These are phyloP conservation scores for Lyophyllum semitale DNA, from an alignment of 768 basidiomycete genomes.

Conservation along the genomic window DNA sequence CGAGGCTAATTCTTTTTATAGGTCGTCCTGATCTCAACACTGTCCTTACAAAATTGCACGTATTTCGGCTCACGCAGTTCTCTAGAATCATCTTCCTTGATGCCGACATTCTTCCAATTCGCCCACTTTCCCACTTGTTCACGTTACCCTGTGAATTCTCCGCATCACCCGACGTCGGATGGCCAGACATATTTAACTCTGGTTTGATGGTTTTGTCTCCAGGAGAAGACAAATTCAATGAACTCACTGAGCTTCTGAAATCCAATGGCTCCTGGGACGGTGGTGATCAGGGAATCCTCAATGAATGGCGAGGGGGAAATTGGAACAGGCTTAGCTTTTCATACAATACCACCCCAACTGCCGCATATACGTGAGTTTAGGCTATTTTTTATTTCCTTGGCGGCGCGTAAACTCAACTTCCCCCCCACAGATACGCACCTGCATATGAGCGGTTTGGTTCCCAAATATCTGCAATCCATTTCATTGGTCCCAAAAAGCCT, in stretches of 20 bases:
- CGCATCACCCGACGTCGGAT: conserved; percentile 95
- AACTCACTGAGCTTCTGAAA: conserved; percentile 69
- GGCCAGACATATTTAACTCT: conserved; percentile 99
- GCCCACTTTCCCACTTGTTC: conserved; percentile 93
- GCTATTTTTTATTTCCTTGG: conserved; percentile 17
- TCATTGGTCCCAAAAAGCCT: conserved; percentile 95
- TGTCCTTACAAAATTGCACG: conserved; percentile 95
- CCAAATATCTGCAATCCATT: conserved; percentile 85
- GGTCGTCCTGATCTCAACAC: conserved; percentile 93
- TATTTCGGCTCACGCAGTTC: conserved; percentile 89
- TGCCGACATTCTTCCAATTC: conserved; percentile 86
- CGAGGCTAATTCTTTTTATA: conserved; percentile 32
- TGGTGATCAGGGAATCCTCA: conserved; percentile 96
- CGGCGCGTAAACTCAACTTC: conserved; percentile 25
- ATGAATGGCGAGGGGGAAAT: conserved; percentile 85
- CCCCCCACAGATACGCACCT: conserved; percentile 78
- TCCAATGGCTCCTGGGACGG: conserved; percentile 93
- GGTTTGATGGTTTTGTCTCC: conserved; percentile 90
- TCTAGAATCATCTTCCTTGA: conserved; percentile 88
- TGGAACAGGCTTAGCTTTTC: conserved; percentile 97
- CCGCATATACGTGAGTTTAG: conserved; percentile 86
- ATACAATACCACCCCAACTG: conserved; percentile 97
- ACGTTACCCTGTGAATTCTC: conserved; percentile 79
- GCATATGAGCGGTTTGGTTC: conserved; percentile 94
- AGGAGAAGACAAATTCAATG: conserved; percentile 78